Base-by-base conservation (phyloP, 257 asterid species). In the Ocimum tenuiflorum region DNA sequence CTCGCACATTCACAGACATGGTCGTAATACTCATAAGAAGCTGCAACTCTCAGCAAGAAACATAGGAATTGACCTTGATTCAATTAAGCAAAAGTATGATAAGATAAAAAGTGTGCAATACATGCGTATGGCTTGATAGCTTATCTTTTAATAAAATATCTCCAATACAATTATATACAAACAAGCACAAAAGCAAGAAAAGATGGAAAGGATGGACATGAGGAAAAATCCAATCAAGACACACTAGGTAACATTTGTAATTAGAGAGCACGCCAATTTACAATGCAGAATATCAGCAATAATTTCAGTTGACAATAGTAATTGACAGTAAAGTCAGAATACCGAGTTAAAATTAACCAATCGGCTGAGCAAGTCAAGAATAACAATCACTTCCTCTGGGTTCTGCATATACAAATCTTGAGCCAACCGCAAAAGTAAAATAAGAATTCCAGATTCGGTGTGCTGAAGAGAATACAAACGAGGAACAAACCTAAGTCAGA, bases 391-490 rank as follows among this genome's bases (percentile, higher is more conserved):
- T 71, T 90, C 95, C 71, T 82, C 86, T 1, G 77, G 62, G 69
- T 75, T 80, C 46, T 80, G 83, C 71, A 60, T 45, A 73, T 84
- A 74, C 46, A 77, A 78, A 57, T 70, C 88, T 74, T 83, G 89
- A 70, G 91, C 90, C 78, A 94, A 64, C 38, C 86, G 95, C 79
- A 86, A 63, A 76, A 94, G 91, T 68, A 94, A 83, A 76, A 90
- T 77, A 45, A 76, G 81, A 72, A 94, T 72, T 63, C 96, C 99
- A 69, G 99, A 94, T 75, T 76, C 95, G 46, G 82, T 69, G 71
- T 77, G 83, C 99, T 92, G 83, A 75, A 75, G 18, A 70, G 59
- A 72, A 54, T 69, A 55, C 51, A 67, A 67, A 18, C 14, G 64
- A 12, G 64, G 4, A 38, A 56, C 24, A 68, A 55, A 57, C 27